phyloP scores from a whole-genome alignment of 106 monocot species.

The Phalaenopsis aphrodite region DNA sequence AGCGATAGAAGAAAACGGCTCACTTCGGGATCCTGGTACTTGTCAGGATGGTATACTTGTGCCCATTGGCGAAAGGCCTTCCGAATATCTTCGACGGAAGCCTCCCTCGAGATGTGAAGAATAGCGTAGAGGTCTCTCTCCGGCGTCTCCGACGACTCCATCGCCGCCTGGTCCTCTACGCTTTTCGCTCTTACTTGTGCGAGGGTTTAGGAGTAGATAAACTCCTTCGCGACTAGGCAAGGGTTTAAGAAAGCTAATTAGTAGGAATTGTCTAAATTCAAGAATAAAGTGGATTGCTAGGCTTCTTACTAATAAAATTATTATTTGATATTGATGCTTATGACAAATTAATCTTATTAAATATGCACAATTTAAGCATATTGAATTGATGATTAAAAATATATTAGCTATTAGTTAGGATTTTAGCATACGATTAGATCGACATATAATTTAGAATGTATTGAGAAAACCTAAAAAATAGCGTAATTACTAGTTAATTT shows the following conservation, averaged over 20 bases:
- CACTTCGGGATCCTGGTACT: constrained; percentile 70
- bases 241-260: not conserved
- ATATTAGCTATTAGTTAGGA: too few relatives aligned
- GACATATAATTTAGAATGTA: too few relatives aligned
- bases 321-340: too few relatives aligned
- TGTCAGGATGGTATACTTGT: constrained; percentile 91
- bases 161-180: not conserved
- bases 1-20: not conserved
- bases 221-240: not conserved
- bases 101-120: constrained; percentile 72
- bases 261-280: too few relatives aligned
- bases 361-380: too few relatives aligned
- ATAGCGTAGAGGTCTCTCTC: constrained; percentile 69
- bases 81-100: constrained; percentile 84
- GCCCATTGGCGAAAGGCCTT: constrained; percentile 85
- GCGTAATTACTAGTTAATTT: too few relatives aligned
- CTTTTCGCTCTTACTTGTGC: not conserved
- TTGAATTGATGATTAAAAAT: too few relatives aligned
- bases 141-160: constrained; percentile 13
- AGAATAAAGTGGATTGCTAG: too few relatives aligned
- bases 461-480: too few relatives aligned
- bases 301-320: too few relatives aligned
- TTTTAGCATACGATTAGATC: too few relatives aligned
- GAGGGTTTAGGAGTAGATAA: constrained; percentile 3
- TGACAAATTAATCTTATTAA: too few relatives aligned